A percentile compares a stretch with the other conserved stretches of the same genome.
phyloP scores from a whole-genome alignment of 2,329 filamentous ascomycete genomes.

The Fusarium sp. region DNA sequence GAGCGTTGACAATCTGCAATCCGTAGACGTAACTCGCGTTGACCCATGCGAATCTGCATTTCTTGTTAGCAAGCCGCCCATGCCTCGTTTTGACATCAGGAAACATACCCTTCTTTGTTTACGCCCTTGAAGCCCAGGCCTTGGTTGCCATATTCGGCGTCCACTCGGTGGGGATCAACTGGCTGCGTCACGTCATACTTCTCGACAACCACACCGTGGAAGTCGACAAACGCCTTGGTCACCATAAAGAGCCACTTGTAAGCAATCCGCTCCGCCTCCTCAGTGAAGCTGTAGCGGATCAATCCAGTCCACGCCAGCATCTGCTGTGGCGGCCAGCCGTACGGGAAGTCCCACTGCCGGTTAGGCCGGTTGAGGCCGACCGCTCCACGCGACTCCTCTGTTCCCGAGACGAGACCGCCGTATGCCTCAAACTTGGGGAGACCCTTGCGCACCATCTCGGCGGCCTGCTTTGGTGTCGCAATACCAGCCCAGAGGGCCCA shows the following conservation, averaged over 20 bases:
- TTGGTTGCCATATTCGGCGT: constrained; percentile 98
- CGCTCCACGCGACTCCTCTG: constrained; percentile 85
- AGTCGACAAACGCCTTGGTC: constrained; percentile 97
- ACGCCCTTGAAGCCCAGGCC: constrained; percentile 95
- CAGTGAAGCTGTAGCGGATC: constrained; percentile 89
- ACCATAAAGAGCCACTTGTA: constrained; percentile 99
- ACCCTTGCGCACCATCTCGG: constrained; percentile 81
- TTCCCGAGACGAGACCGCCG: constrained; percentile 90
- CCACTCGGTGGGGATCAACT: constrained; percentile 91
- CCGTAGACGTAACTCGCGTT: constrained; percentile 98
- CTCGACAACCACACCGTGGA: constrained; percentile 97
- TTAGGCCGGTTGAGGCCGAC: constrained; percentile 88
- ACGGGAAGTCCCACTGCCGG: constrained; percentile 98
- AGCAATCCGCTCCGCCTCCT: constrained; percentile 87
- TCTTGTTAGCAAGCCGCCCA: constrained; percentile 43
- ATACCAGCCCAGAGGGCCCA: constrained; percentile 98
- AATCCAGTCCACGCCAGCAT: constrained; percentile 97
- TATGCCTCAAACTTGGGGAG: constrained; percentile 89
- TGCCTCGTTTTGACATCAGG: not conserved
- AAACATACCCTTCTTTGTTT: constrained; percentile 85
- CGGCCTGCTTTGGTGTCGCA: constrained; percentile 87
- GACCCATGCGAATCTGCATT: constrained; percentile 91
- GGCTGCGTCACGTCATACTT: constrained; percentile 97
- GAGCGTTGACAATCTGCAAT: constrained; percentile 86
- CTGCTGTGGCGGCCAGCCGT: constrained; percentile 98